These are phyloP conservation scores for Neofusicoccum kwambonambiense DNA, from an alignment of 2,329 filamentous ascomycete species.

Conservation along the genomic window DNA sequence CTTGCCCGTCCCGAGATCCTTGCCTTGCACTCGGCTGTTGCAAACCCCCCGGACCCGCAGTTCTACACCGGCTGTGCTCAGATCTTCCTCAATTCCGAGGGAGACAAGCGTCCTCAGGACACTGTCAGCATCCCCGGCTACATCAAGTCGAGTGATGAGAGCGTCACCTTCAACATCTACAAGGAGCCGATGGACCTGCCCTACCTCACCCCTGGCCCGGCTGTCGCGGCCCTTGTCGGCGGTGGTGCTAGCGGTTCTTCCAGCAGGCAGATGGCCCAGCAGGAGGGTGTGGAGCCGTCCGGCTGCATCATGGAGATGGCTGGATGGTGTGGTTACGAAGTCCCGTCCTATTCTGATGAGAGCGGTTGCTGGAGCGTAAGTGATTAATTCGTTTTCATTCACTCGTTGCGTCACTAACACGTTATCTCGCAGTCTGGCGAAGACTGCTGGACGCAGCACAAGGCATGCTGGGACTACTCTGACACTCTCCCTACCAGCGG, in stretches of 20 bases:
- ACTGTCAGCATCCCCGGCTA: conserved; percentile 67
- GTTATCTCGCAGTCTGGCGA: conserved; percentile 24
- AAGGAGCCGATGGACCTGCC: conserved; percentile 48
- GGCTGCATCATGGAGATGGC: conserved; percentile 64
- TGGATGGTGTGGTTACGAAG: conserved; percentile 69
- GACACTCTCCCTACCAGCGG: conserved; percentile 57
- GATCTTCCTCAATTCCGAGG: conserved; percentile 59
- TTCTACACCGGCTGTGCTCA: conserved; percentile 74
- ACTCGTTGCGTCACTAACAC: not conserved
- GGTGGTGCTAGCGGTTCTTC: conserved; percentile 23
- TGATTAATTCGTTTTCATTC: not conserved
- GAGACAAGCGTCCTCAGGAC: conserved; percentile 49
- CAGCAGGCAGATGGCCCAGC: conserved; percentile 31
- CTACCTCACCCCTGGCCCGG: conserved; percentile 60
- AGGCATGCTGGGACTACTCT: conserved; percentile 56
- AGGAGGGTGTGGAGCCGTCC: conserved; percentile 53
- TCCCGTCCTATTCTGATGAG: conserved; percentile 56
- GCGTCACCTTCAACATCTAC: conserved; percentile 67
- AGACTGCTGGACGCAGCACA: conserved; percentile 21
- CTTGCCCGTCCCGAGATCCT: conserved; percentile 70
- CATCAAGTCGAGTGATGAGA: conserved; percentile 53
- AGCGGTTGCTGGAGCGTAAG: conserved; percentile 58
- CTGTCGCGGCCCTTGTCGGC: conserved; percentile 49
- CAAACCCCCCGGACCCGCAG: conserved; percentile 58
- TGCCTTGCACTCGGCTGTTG: conserved; percentile 63